Base-by-base conservation (phyloP, 2,329 filamentous ascomycete genomes). In the Keithomyces neogunnii region DNA sequence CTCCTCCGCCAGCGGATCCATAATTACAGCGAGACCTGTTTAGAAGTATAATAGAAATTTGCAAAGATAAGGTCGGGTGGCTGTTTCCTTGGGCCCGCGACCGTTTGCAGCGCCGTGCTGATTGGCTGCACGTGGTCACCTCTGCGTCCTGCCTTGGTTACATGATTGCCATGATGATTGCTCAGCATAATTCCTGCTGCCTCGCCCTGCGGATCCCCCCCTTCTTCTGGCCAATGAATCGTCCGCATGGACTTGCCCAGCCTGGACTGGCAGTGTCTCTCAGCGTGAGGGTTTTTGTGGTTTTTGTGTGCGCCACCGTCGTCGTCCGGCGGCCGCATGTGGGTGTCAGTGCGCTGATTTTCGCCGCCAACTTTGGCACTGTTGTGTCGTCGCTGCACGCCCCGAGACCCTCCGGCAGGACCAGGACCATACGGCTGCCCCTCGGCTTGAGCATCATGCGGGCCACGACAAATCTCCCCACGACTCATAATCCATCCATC, bases 391-490 rank as follows among this genome's bases (percentile, higher is more conserved):
- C 26, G 47, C 47, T 31, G 39, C 36, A 39, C 29, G 47, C 31
- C 31, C 31, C 31, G 38, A 49, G 48, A 48, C 19, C 44, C 47
- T 42, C 44, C 47, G 43, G 19, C 19, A 19, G 19, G 19, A 19
- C 31, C 31, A 30, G 44, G 48, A 48, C 19, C 44, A 42, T 42
- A 44, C 47, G 43, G 42, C 47, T 45, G 26, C 47, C 47, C 47
- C 47, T 54, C 53, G 50, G 50, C 48, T 48, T 36, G 38, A 36
- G 42, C n/a, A 19, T 47, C 31, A 19, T 19, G 38, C 38, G 6
- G 29, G 31, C 43, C 46, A 42, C 13, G n/a, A 45, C 53, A 54
- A 54, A 52, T 52, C 36, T 46, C 48, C 19, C 40, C 40, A 36
- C 45, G 45, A 51, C 54, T 30, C 52, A 52, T 45, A 40, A 26